Evolutionary conservation across 306 rosid genomes (phyloP).

Genomic region (Castanopsis chinensis): DNA sequence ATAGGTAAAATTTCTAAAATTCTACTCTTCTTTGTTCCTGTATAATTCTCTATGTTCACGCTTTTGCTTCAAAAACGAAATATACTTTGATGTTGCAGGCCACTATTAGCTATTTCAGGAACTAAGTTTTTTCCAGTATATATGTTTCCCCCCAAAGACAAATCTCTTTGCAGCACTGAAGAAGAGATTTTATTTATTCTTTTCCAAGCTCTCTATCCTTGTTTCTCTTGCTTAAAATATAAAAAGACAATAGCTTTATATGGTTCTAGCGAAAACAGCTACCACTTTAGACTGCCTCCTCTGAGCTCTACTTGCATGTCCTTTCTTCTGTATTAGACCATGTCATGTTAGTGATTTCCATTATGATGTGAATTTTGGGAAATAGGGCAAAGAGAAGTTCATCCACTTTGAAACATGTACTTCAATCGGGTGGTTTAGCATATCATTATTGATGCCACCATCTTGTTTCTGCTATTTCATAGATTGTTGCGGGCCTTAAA

Average conservation of each 20-base stretch:
- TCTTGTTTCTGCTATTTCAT: background rate
- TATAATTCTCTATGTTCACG: background rate
- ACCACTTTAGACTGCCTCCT: background rate
- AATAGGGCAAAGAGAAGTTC: background rate
- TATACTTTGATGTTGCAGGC: background rate
- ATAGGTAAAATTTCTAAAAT: conserved; percentile 6
- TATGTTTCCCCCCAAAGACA: background rate
- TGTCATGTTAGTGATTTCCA: background rate
- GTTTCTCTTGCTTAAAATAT: background rate
- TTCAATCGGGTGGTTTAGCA: background rate
- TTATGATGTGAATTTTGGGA: background rate
- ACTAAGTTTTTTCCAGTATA: background rate
- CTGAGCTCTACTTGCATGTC: background rate
- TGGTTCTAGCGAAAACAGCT: no score
- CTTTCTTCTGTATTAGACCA: background rate
- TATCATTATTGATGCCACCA: background rate
- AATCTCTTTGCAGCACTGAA: background rate
- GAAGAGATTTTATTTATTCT: background rate
- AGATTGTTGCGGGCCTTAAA: background rate
- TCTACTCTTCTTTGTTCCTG: background rate
- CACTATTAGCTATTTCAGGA: background rate
- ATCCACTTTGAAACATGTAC: background rate
- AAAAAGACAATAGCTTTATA: background rate
- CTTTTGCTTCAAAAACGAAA: background rate
- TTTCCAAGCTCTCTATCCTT: background rate